phyloP scores from a whole-genome alignment of 768 basidiomycete genomes.

The Naganishia friedmannii region DNA sequence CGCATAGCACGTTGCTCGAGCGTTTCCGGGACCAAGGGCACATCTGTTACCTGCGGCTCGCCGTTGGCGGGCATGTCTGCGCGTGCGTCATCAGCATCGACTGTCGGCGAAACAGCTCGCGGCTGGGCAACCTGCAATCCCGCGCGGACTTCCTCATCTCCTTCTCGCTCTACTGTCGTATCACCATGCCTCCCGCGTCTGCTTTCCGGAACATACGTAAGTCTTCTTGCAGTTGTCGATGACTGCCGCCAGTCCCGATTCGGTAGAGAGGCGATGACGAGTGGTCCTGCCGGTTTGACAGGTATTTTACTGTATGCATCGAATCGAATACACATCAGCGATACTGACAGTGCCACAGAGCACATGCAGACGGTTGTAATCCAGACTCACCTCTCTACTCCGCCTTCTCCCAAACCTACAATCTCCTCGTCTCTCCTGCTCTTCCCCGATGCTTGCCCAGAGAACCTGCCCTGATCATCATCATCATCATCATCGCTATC shows the following conservation, averaged over 20 bases:
- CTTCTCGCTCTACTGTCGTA: slow-evolving; percentile 61
- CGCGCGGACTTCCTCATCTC: slow-evolving; percentile 67
- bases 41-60: slow-evolving; percentile 37
- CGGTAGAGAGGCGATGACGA: slow-evolving; percentile 80
- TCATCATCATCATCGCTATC: slow-evolving; percentile 56
- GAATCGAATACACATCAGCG: slow-evolving; percentile 45
- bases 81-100: background rate
- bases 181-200: slow-evolving; percentile 16
- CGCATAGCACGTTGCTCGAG: slow-evolving; percentile 41
- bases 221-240: slow-evolving; percentile 59
- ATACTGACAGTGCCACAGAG: no score
- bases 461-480: slow-evolving; percentile 31
- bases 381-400: slow-evolving; percentile 78
- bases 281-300: slow-evolving; percentile 60
- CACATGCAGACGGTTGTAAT: no score
- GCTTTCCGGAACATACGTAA: slow-evolving; percentile 50
- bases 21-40: slow-evolving; percentile 40
- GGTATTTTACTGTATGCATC: slow-evolving; percentile 55
- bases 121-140: slow-evolving; percentile 58
- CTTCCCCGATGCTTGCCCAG: background rate
- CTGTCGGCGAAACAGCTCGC: background rate
- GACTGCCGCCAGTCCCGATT: slow-evolving; percentile 80
- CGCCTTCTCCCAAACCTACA: slow-evolving; percentile 68
- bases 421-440: slow-evolving; percentile 64
- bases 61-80: slow-evolving; percentile 48